A percentile compares a stretch with the other conserved stretches of the same genome.
phyloP scores from a whole-genome alignment of 768 basidiomycete genomes.

The Gymnopilus dilepis region DNA sequence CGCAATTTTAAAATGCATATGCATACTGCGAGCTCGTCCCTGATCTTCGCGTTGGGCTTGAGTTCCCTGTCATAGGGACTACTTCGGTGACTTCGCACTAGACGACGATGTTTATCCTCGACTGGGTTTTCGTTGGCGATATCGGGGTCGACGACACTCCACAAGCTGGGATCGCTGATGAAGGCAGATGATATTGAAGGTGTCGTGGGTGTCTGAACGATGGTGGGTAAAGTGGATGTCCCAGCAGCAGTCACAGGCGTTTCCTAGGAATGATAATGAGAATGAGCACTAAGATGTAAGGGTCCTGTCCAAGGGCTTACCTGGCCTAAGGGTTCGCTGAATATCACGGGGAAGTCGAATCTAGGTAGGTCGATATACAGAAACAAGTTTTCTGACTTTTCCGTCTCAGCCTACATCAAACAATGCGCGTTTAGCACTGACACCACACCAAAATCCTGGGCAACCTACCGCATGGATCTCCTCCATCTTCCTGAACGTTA shows the following conservation, averaged over 20 bases:
- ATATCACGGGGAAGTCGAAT: constrained; percentile 97
- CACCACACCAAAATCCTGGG: neutral
- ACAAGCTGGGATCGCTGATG: constrained; percentile 72
- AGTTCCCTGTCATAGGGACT: constrained; percentile 95
- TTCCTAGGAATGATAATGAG: constrained; percentile 25
- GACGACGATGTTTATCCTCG: constrained; percentile 93
- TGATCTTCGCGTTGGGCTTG: constrained; percentile 94
- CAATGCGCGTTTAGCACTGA: neutral
- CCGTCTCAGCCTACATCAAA: constrained; percentile 74
- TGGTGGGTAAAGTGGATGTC: constrained; percentile 44
- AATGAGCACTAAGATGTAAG: neutral
- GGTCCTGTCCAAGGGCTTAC: neutral
- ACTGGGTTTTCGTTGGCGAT: constrained; percentile 92
- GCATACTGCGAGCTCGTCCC: constrained; percentile 89
- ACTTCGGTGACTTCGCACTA: constrained; percentile 93
- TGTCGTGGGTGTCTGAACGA: constrained; percentile 48
- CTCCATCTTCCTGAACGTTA: constrained; percentile 94
- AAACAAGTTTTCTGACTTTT: constrained; percentile 93
- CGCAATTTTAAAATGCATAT: neutral
- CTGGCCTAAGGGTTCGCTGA: constrained; percentile 79
- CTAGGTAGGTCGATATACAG: constrained; percentile 95
- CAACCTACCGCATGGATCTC: constrained; percentile 84
- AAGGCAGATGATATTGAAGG: constrained; percentile 56
- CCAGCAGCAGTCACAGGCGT: constrained; percentile 39
- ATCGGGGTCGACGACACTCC: constrained; percentile 92